Base-by-base conservation (phyloP, 2,329 filamentous ascomycete genomes). In the Canariomyces notabilis region DNA sequence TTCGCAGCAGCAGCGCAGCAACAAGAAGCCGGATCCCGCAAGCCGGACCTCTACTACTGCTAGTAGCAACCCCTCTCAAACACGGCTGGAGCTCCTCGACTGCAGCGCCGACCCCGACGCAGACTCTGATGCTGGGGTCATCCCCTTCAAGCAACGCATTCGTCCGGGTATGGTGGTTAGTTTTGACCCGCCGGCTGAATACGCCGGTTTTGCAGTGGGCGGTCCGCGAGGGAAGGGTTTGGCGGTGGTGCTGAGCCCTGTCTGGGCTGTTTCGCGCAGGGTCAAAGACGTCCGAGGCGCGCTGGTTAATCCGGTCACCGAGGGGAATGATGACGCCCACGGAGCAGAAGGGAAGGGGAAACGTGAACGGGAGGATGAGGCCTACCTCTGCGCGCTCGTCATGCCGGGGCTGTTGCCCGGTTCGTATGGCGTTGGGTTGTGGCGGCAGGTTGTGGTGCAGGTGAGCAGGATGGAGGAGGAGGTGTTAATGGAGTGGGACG, bases 401-500 rank as follows among this genome's bases (percentile, higher is more conserved):
- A 48, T 53, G 5, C 66, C 67, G 4, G 63, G 59, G 3, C 44
- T 64, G 6, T 57, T 66, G 55, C 49, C 62, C 0, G 64, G 63
- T 7, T 59, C 67, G 4, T 74, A 67, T 42, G 67, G 69, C 35
- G 43, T 74, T 8, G 59, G 62, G 42, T 22, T 71, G 15, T 70
- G 67, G 67, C 59, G 57, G 22, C 68, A 71, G 44, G 48, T 62
- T 18, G 57, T 66, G 3, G 54, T 70, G 1, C 48, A 52, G 15
- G 53, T 64, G 5, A 57, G 61, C 0, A 39, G 55, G 49, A 72
- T 74, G 68, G 60, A 66, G 31, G 54, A 48, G 0, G 70, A 73
- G 56, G 63, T 72, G 3, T 47, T 70, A 22, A 49, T 73, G 8
- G 68, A 73, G 52, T 73, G 71, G 51, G 70, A 73, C 53, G 44